Conservation (phyloP, 805 yeast genomes). For the Candida gorgasii region DNA sequence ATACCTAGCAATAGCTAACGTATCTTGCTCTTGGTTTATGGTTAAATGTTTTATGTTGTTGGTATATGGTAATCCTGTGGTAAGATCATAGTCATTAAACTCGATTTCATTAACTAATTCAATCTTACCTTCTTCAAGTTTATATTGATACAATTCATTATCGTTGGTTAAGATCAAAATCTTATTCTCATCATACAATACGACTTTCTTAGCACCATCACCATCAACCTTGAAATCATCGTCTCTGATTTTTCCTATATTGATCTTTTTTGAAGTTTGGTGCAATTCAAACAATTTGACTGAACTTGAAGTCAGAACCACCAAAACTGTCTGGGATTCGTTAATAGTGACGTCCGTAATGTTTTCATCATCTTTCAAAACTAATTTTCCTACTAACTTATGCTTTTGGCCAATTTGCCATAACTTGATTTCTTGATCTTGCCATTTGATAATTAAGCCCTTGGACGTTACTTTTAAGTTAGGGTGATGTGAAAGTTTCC, state of each 20-base stretch:
- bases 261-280: constrained; percentile 38
- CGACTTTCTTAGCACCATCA: constrained; percentile 57
- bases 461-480: constrained; percentile 47
- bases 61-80: constrained; percentile 35
- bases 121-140: constrained; percentile 34
- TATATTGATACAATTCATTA: constrained; percentile 56
- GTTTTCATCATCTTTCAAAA: constrained; percentile 75
- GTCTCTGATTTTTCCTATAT: constrained; percentile 56
- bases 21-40: constrained; percentile 44
- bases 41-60: constrained; percentile 55
- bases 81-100: constrained; percentile 16
- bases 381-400: constrained; percentile 64
- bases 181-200: constrained; percentile 44
- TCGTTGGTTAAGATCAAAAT: constrained; percentile 57
- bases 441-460: constrained; percentile 71
- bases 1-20: constrained; percentile 59
- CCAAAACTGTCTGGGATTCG: constrained; percentile 61
- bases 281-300: constrained; percentile 68
- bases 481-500: constrained; percentile 63
- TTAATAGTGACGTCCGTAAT: constrained; percentile 69
- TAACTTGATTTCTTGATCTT: constrained; percentile 75
- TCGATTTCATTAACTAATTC: constrained; percentile 47
- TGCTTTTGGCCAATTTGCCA: constrained; percentile 61
- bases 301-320: constrained; percentile 68
- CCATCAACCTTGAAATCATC: constrained; percentile 37